Base-by-base conservation (phyloP, 140 eudicot genomes). In the Anethum foeniculum region DNA sequence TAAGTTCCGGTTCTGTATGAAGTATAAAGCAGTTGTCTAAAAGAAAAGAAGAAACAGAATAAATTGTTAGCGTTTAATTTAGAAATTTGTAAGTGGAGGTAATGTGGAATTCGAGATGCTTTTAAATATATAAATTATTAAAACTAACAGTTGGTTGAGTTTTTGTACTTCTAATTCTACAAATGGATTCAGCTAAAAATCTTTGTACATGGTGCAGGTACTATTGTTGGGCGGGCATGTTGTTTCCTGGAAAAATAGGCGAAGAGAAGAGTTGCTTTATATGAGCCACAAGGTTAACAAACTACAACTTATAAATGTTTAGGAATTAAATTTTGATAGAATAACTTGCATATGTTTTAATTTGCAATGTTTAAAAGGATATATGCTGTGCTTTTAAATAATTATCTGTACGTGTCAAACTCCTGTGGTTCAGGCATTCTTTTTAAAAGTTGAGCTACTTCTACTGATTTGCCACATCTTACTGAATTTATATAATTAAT, bases 231-330 rank as follows among this genome's bases (percentile, higher is more conserved):
- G 99, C 58, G 99, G 95, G 51, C 99, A 90, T 86, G 97, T 95
- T 83, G 87, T 92, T 77, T 92, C 99, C 8, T 92, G 97, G 99
- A 95, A 94, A 88, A 94, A 88, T 86, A 92, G 90, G n/a, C 92
- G 91, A 64, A 84, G 97, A 90, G 93, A 95, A 85, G 97, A 95
- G 80, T 12, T 95, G 81, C 97, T 95, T 58, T 95, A 89, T 80
- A 85, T 84, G 91, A 92, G 90, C 87, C 89, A 87, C 82, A 95
- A 92, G 99, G 99, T 95, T 78, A 49, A 67, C 23, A 64, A 39
- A 65, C 21, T 27, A 18, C 80, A 67, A 41, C 69, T 67, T 73
- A 12, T 39, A 62, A 32, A 62, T 71, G 43, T 77, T 28, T 71
- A 74, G 15, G 67, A 32, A 71, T 21, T 28, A 38, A 41, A 39